phyloP scores from a whole-genome alignment of 148 eudicot genomes.

The Fagopyrum esculentum region DNA sequence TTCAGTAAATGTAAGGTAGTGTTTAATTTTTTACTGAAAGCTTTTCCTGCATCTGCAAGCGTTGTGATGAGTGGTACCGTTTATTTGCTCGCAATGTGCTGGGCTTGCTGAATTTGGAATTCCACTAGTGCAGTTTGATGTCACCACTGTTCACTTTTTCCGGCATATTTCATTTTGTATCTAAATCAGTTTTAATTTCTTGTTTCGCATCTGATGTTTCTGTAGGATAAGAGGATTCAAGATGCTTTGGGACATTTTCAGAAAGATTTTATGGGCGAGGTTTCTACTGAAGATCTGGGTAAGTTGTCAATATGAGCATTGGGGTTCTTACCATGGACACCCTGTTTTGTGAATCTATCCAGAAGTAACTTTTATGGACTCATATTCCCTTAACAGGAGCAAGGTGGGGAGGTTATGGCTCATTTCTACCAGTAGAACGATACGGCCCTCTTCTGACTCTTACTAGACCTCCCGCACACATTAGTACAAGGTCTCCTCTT shows the following conservation, averaged over 20 bases:
- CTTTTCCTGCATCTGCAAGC: neutral
- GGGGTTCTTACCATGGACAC: neutral
- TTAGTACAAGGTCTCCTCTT: conserved; percentile 17
- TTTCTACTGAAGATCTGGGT: conserved; percentile 35
- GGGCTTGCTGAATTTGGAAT: neutral
- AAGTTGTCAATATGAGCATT: conserved; percentile 19
- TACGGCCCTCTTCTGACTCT: conserved; percentile 20
- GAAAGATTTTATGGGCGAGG: conserved; percentile 36
- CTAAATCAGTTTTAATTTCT: neutral
- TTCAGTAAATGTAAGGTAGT: neutral
- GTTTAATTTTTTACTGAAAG: neutral
- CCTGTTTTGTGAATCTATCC: neutral
- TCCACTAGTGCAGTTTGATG: neutral
- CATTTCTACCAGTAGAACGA: conserved; percentile 33
- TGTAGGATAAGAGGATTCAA: conserved; percentile 41
- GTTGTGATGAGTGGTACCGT: neutral
- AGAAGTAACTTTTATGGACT: neutral
- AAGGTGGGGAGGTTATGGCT: conserved; percentile 40
- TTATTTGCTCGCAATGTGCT: neutral
- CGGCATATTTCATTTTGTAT: neutral
- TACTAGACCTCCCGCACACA: conserved; percentile 19
- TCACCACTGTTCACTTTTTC: neutral
- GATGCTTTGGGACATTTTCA: conserved; percentile 39
- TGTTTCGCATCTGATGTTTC: neutral
- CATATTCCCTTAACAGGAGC: conserved; percentile 28